Evolutionary conservation across 2,329 filamentous ascomycete genomes (phyloP).

Genomic region (Pseudogymnoascus sp.): DNA sequence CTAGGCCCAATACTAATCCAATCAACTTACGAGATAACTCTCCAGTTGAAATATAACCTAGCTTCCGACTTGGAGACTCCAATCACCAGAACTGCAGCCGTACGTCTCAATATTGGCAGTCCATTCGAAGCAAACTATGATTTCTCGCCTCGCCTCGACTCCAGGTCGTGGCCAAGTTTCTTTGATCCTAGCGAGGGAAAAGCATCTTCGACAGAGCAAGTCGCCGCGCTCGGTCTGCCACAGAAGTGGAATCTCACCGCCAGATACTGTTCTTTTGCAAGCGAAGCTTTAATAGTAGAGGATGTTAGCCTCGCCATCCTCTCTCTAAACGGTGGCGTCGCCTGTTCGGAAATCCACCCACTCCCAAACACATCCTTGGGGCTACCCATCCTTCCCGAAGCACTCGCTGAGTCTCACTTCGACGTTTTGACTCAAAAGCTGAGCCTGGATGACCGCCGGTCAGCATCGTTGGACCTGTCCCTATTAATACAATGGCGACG

Average conservation of each 20-base stretch:
- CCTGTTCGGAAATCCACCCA: constrained; percentile 42
- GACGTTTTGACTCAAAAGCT: constrained; percentile 65
- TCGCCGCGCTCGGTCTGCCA: constrained; percentile 51
- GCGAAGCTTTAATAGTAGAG: constrained; percentile 51
- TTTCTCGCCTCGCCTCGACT: constrained; percentile 68
- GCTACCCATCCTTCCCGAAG: constrained; percentile 50
- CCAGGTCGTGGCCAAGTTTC: constrained; percentile 76
- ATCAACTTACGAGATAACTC: constrained; percentile 55
- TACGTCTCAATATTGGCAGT: constrained; percentile 64
- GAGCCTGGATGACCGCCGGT: constrained; percentile 71
- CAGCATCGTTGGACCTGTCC: constrained; percentile 64
- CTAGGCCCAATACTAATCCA: constrained; percentile 43
- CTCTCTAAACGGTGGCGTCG: constrained; percentile 51
- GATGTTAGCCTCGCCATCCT: constrained; percentile 56
- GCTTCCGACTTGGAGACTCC: constrained; percentile 71
- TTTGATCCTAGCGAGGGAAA: constrained; percentile 50
- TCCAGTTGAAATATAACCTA: constrained; percentile 71
- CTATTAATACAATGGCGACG: constrained; percentile 74
- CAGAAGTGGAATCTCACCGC: constrained; percentile 77
- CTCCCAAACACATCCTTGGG: constrained; percentile 25
- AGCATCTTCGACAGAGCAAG: neutral
- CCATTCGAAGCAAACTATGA: constrained; percentile 93
- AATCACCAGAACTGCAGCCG: constrained; percentile 62
- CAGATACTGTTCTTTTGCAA: constrained; percentile 66
- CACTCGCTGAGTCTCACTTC: constrained; percentile 64